These are phyloP conservation scores for Mycena indigotica DNA, from an alignment of 768 basidiomycete genomes.

Conservation along the genomic window DNA sequence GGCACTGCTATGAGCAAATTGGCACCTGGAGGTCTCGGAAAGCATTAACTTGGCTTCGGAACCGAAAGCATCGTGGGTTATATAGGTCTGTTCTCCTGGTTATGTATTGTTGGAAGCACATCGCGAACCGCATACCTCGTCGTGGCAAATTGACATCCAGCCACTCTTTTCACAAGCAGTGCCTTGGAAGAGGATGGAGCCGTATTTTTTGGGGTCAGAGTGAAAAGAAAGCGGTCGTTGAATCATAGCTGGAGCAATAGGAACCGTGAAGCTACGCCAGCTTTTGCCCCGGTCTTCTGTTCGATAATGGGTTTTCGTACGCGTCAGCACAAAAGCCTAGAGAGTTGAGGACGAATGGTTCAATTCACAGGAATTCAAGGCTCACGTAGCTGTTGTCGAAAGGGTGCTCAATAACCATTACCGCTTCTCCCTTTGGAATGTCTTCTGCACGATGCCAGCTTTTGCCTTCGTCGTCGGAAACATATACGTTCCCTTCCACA, in stretches of 20 bases:
- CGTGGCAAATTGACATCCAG: conserved; percentile 64
- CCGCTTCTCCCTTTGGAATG: conserved; percentile 58
- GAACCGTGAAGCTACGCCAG: conserved; percentile 82
- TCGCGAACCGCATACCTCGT: conserved; percentile 52
- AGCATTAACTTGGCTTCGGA: conserved; percentile 62
- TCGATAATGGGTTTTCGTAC: conserved; percentile 76
- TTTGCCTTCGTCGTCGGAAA: conserved; percentile 90
- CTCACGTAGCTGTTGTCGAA: conserved; percentile 75
- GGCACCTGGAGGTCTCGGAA: conserved; percentile 72
- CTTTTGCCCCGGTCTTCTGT: conserved; percentile 86
- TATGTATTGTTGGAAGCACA: no score
- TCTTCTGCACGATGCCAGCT: conserved; percentile 52
- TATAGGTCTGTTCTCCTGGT: conserved; percentile 93
- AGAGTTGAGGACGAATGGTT: conserved; percentile 6
- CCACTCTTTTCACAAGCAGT: conserved; percentile 57
- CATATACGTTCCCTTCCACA: conserved; percentile 63
- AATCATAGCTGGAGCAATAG: conserved; percentile 58
- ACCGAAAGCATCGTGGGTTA: conserved; percentile 83
- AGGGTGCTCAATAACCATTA: conserved; percentile 85
- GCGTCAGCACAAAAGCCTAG: conserved; percentile 87
- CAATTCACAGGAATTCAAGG: conserved; percentile 27
- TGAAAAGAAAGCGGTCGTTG: conserved; percentile 83
- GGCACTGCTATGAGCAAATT: conserved; percentile 85
- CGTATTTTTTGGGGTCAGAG: conserved; percentile 68
- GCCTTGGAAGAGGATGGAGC: conserved; percentile 80